Percentiles rank a stretch among this genome's conserved stretches.
These are phyloP conservation scores for Tricholoma terreum DNA, from an alignment of 768 basidiomycete species.

Conservation along the genomic window DNA sequence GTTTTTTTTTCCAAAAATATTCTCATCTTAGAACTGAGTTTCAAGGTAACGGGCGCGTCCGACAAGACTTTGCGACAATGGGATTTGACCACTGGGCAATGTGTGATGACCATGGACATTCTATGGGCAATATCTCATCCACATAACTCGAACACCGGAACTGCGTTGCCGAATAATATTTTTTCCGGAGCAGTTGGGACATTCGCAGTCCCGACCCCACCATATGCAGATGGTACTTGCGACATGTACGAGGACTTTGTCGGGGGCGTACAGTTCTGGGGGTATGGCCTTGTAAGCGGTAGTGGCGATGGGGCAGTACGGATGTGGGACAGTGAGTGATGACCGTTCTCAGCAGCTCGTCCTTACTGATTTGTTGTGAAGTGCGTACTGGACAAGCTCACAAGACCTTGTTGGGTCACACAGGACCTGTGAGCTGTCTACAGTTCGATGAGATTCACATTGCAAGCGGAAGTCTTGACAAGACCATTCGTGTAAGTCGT, in stretches of 20 bases:
- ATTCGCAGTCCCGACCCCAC: conserved; percentile 83
- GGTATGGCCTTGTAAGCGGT: conserved; percentile 94
- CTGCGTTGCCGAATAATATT: conserved; percentile 38
- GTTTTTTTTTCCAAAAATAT: neutral
- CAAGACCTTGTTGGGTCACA: conserved; percentile 89
- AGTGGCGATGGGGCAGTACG: conserved; percentile 96
- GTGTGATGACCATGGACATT: conserved; percentile 99
- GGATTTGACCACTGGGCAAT: conserved; percentile 97
- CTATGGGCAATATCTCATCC: conserved; percentile 98
- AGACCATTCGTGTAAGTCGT: conserved; percentile 74
- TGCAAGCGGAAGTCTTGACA: conserved; percentile 90
- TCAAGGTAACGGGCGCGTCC: conserved; percentile 91
- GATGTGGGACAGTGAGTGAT: conserved; percentile 97
- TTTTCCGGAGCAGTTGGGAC: conserved; percentile 56
- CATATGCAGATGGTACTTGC: conserved; percentile 86
- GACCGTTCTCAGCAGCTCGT: neutral
- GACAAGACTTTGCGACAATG: conserved; percentile 99
- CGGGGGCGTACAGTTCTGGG: conserved; percentile 98
- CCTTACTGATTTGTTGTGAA: conserved; percentile 26
- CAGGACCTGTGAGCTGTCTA: conserved; percentile 87
- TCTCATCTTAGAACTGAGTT: conserved; percentile 16
- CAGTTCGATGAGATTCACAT: conserved; percentile 97
- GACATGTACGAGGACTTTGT: conserved; percentile 98
- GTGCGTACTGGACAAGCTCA: conserved; percentile 99
- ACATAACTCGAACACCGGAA: conserved; percentile 41